phyloP scores from a whole-genome alignment of 257 asterid species.

The Capsicum pubescens region DNA sequence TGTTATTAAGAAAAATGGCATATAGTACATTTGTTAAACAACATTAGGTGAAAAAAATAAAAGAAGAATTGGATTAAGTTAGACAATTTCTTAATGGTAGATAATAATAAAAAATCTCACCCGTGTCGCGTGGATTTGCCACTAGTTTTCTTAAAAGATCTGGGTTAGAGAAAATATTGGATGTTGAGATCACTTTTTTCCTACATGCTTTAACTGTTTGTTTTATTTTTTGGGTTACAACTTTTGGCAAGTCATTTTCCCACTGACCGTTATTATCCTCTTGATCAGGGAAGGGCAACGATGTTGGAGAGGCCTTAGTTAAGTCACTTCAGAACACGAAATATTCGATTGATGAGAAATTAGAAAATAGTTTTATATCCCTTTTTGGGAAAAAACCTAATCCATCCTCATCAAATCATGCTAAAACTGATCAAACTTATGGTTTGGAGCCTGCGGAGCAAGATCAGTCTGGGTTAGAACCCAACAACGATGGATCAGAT shows the following conservation, averaged over 20 bases:
- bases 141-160: background rate
- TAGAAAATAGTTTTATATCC: slow-evolving; percentile 70
- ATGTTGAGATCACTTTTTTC: slow-evolving; percentile 21
- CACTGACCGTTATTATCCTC: slow-evolving; percentile 22
- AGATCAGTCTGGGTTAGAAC: slow-evolving; percentile 45
- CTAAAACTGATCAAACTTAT: slow-evolving; percentile 33
- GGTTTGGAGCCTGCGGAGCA: slow-evolving; percentile 48
- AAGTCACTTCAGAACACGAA: slow-evolving; percentile 84
- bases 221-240: background rate
- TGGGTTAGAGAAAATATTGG: background rate
- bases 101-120: background rate
- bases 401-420: slow-evolving; percentile 41
- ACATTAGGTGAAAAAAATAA: background rate
- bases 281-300: slow-evolving; percentile 68
- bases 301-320: slow-evolving; percentile 88
- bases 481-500: slow-evolving; percentile 49
- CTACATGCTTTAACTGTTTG: background rate
- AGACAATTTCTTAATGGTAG: background rate
- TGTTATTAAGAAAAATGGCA: background rate
- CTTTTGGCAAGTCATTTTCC: slow-evolving; percentile 18
- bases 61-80: background rate
- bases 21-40: background rate
- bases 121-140: background rate
- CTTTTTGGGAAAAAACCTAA: slow-evolving; percentile 62
- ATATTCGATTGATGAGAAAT: slow-evolving; percentile 81